Percentiles rank a stretch among this genome's conserved stretches.
Evolutionary conservation across 1,284 basidiomycete genomes (phyloP).

Genomic region (Xerocomus amazonicus): DNA sequence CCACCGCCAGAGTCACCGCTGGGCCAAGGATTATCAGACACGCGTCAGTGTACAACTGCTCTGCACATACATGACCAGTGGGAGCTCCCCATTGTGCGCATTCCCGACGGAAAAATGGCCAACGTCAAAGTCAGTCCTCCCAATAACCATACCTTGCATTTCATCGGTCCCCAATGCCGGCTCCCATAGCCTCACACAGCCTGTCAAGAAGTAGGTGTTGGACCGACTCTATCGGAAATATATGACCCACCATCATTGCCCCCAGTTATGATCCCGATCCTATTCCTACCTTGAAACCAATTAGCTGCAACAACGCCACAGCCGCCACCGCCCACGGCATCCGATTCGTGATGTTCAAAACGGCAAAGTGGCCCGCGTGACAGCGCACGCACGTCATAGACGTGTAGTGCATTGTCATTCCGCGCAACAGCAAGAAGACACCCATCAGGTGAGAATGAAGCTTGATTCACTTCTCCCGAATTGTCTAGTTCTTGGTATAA

Average conservation of each 20-base stretch:
- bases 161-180: conserved; percentile 39
- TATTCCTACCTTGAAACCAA: conserved; percentile 50
- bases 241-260: conserved; percentile 57
- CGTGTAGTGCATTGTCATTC: conserved; percentile 53
- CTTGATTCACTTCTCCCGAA: conserved; percentile 47
- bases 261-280: conserved; percentile 52
- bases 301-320: conserved; percentile 54
- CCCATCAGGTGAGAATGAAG: conserved; percentile 58
- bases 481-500: conserved; percentile 29
- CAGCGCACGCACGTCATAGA: conserved; percentile 62
- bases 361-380: conserved; percentile 42
- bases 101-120: conserved; percentile 60
- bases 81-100: conserved; percentile 45
- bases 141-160: conserved; percentile 48
- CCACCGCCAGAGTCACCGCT: conserved; percentile 33
- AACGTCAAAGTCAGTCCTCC: conserved; percentile 52
- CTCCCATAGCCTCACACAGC: conserved; percentile 67
- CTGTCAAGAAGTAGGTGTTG: conserved; percentile 25
- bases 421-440: conserved; percentile 57
- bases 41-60: neutral
- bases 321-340: conserved; percentile 30
- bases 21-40: conserved; percentile 9
- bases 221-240: neutral
- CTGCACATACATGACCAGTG: conserved; percentile 57
- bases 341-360: conserved; percentile 45